Evolutionary conservation across 495 filamentous ascomycete species (phyloP).

Genomic region (Aspergillus diversus): DNA sequence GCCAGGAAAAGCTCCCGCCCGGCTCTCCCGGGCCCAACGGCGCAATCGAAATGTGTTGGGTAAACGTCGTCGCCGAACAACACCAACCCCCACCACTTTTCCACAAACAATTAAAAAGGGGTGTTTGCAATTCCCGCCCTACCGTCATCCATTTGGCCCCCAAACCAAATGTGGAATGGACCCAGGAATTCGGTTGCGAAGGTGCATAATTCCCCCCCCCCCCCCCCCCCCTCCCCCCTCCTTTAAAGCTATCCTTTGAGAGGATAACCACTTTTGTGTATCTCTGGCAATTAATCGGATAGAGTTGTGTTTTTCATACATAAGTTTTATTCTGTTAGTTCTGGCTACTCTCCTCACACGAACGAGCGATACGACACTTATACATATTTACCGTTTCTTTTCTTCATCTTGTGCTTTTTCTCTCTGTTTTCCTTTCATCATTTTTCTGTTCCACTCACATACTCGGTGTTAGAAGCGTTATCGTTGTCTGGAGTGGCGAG

Average conservation of each 20-base stretch:
- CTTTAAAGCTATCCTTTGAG: not conserved
- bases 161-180: too few species aligned
- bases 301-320: conserved; percentile 14
- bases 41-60: too few species aligned
- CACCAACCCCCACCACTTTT: too few species aligned
- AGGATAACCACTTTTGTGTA: not conserved
- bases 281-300: conserved; percentile 12
- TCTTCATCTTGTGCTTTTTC: conserved; percentile 3
- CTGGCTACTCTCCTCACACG: not conserved
- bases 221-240: not conserved
- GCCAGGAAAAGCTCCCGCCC: too few species aligned
- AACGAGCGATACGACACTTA: conserved; percentile 1
- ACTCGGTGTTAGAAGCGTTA: conserved; percentile 41
- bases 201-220: too few species aligned
- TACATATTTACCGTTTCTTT: not conserved
- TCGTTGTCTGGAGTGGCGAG: conserved; percentile 31
- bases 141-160: too few species aligned
- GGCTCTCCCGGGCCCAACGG: too few species aligned
- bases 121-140: too few species aligned
- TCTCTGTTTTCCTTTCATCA: conserved; percentile 1
- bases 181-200: too few species aligned
- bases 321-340: conserved; percentile 6
- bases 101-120: too few species aligned
- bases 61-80: too few species aligned
- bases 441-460: conserved; percentile 9